Conservation (phyloP, 768 basidiomycete genomes). For the Lentinula sp. region DNA sequence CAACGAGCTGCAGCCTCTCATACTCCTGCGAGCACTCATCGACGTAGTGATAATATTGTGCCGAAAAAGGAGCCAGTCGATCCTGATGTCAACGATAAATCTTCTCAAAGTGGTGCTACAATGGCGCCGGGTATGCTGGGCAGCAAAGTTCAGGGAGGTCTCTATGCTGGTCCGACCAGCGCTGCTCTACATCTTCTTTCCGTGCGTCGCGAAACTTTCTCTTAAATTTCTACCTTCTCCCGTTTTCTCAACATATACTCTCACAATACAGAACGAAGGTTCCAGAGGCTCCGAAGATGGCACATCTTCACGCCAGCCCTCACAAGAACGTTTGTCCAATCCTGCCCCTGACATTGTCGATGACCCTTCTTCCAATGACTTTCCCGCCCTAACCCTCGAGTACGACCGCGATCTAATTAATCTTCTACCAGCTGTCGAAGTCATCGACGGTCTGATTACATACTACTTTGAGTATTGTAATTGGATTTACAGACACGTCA, state of each 20-base stretch:
- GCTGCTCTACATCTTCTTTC: conserved; percentile 62
- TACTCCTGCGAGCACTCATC: conserved; percentile 19
- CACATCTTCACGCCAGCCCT: conserved; percentile 43
- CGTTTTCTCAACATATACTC: conserved; percentile 11
- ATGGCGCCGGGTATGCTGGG: conserved; percentile 63
- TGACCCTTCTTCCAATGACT: conserved; percentile 23
- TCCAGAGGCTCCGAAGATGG: conserved; percentile 44
- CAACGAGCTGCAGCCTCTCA: conserved; percentile 26
- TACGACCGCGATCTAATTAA: conserved; percentile 72
- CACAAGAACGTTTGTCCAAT: conserved; percentile 34
- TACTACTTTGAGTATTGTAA: conserved; percentile 86
- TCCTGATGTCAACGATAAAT: conserved; percentile 34
- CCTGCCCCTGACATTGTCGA: conserved; percentile 9
- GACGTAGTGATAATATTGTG: conserved; percentile 30
- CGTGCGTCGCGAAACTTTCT: conserved; percentile 29
- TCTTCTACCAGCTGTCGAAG: conserved; percentile 55
- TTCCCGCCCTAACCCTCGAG: conserved; percentile 37
- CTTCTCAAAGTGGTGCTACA: conserved; percentile 19
- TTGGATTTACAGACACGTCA: conserved; percentile 81
- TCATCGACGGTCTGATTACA: conserved; percentile 66
- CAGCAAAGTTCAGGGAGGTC: conserved; percentile 56
- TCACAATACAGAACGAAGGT: conserved; percentile 29
- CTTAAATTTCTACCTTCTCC: background rate
- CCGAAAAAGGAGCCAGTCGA: conserved; percentile 53
- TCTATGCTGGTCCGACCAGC: conserved; percentile 78